phyloP scores from a whole-genome alignment of 441 rosid species.

The Manihot esculenta region DNA sequence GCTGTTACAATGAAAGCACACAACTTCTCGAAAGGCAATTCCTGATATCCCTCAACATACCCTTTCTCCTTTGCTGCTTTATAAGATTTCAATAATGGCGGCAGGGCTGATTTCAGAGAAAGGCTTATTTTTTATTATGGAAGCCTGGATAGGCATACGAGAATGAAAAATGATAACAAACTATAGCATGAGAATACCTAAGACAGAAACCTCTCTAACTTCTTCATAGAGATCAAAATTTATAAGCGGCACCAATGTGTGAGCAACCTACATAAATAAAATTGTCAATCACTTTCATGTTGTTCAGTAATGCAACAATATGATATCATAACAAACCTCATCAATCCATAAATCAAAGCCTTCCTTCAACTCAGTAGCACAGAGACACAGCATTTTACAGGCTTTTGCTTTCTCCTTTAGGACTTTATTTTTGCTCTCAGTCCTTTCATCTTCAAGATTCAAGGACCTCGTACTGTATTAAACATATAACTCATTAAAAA shows the following conservation, averaged over 20 bases:
- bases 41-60: too few species aligned
- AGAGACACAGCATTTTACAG: constrained; percentile 54
- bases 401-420: constrained; percentile 61
- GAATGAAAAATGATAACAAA: neutral
- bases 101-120: constrained; percentile 5
- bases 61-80: constrained; percentile 15
- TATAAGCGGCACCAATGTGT: constrained; percentile 17
- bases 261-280: constrained; percentile 17
- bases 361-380: constrained; percentile 54
- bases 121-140: neutral
- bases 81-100: constrained; percentile 11
- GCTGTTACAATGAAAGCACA: neutral
- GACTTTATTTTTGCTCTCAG: constrained; percentile 22
- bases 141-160: neutral
- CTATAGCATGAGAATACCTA: neutral
- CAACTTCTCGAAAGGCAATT: constrained; percentile 2
- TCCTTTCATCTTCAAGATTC: constrained; percentile 64
- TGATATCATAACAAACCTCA: constrained; percentile 33
- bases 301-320: neutral
- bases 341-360: constrained; percentile 56
- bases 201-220: neutral
- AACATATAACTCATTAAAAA: constrained; percentile 39
- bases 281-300: neutral
- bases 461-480: constrained; percentile 28
- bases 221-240: neutral